Conservation (phyloP, 768 basidiomycete species). For the Termitomyces sp. region DNA sequence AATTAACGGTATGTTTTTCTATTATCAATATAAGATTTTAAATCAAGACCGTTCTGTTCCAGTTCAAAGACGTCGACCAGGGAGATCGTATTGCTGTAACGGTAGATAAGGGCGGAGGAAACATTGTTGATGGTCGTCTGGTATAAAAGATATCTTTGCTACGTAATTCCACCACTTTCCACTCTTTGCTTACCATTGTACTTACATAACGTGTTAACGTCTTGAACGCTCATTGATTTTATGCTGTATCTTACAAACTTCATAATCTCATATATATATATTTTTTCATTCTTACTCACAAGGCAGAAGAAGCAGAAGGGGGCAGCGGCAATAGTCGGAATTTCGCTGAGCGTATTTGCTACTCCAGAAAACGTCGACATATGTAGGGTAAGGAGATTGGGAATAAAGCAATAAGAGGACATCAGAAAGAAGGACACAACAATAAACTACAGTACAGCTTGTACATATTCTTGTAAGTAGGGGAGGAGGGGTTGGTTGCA, state of each 20-base stretch:
- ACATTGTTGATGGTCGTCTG: slow-evolving; percentile 8
- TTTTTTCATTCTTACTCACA: too few relatives aligned
- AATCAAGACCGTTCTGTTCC: slow-evolving; percentile 11
- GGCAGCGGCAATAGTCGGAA: not conserved
- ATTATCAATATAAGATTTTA: not conserved
- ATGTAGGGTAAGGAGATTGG: slow-evolving; percentile 2
- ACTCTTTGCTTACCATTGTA: too few relatives aligned
- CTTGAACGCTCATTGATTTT: not conserved
- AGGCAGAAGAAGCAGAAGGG: too few relatives aligned
- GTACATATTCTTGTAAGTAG: slow-evolving; percentile 15
- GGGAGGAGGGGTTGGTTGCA: not conserved
- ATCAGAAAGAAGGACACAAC: slow-evolving; percentile 3
- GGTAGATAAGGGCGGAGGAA: slow-evolving; percentile 51
- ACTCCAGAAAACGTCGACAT: slow-evolving; percentile 6
- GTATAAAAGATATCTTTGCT: not conserved
- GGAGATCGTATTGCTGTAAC: slow-evolving; percentile 45
- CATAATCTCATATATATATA: too few relatives aligned
- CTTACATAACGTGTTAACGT: not conserved
- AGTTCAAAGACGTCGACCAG: slow-evolving; percentile 46
- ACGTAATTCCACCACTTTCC: not conserved
- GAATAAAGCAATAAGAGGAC: slow-evolving; percentile 12
- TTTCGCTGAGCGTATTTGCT: slow-evolving; percentile 2
- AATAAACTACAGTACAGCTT: slow-evolving; percentile 20
- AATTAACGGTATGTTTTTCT: slow-evolving; percentile 52
- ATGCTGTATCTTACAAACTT: not conserved